Evolutionary conservation across 352 stramenopile species (phyloP), one percentile per base, ranked within the genome.

Genomic region (Globisporangium irregulare): DNA sequence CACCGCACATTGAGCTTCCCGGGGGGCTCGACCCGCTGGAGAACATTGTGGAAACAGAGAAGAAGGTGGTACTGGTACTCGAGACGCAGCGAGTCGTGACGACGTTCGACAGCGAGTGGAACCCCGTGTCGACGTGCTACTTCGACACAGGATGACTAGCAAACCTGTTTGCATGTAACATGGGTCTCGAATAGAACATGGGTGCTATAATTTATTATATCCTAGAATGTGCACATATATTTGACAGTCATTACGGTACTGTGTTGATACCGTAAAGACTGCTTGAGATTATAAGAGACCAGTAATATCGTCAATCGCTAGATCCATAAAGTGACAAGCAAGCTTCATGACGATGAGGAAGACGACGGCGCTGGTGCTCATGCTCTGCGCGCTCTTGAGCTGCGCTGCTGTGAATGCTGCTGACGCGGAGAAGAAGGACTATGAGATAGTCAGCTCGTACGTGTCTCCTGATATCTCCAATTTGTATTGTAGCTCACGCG

Each of bases 1-100:
- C 85, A 0, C 22, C 22, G 18, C 61, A 81, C 9, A 88, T 93
- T 48, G 73, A 76, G 36, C 75, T 91, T 32, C 83, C 83, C 32
- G 85, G 83, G n/a, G 77, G 59, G 10, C 79, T 81, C 64, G 74
- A 89, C 55, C 78, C 77, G 0, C 67, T 84, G 25, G 67, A 73
- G 7, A 64, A 43, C 7, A 29, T 66, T 25, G 60, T 29, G 0
- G 73, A 70, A 46, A 18, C 72, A 20, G 25, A 59, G 12, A 70
- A 78, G 54, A 72, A 75, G 22, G 64, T 32, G 4, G 41, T 51
- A 56, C 41, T 81, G 8, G 43, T 56, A 34, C 38, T 86, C 25
- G 65, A 69, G 41, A 60, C 58, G 10, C 66, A 66, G 8, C 67
- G 72, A 34, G 59, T 67, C 8, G 67, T 80, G 10, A 81, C 68